Conservation (phyloP, 208 protist genomes). For the Angomonas ambiguus region DNA sequence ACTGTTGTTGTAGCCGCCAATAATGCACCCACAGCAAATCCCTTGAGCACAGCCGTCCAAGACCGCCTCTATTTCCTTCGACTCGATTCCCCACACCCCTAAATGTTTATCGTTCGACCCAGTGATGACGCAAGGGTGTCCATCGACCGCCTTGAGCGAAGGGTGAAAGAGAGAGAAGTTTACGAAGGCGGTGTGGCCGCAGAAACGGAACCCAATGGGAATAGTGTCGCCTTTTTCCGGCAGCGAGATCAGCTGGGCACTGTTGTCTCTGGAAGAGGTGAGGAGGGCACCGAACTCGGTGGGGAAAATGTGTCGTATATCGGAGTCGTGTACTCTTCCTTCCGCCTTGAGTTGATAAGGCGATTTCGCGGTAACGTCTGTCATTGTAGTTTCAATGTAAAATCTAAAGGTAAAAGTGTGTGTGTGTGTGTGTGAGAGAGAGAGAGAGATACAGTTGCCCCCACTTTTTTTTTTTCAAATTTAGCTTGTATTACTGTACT, state of each 20-base stretch:
- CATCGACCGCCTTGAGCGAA: conserved; percentile 19
- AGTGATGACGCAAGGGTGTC: conserved; percentile 50
- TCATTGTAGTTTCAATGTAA: too few species aligned
- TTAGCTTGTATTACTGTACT: too few species aligned
- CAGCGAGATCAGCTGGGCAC: conserved; percentile 27
- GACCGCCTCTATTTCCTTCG: conserved; percentile 49
- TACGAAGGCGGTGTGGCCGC: conserved; percentile 73
- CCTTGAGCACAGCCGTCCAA: conserved; percentile 61
- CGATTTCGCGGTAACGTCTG: too few species aligned
- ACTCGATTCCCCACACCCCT: conserved; percentile 44
- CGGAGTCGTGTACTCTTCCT: conserved; percentile 37
- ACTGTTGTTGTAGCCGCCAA: background rate
- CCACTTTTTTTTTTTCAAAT: too few species aligned
- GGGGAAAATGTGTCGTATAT: conserved; percentile 51
- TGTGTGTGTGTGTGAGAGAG: too few species aligned
- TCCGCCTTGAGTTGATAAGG: conserved; percentile 58
- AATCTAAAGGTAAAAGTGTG: too few species aligned
- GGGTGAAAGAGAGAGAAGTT: conserved; percentile 73
- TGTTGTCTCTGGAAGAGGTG: conserved; percentile 60
- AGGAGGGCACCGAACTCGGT: conserved; percentile 14
- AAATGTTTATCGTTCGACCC: conserved; percentile 77
- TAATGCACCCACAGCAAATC: conserved; percentile 47
- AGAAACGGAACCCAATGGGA: conserved; percentile 20
- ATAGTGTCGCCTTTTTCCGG: conserved; percentile 15
- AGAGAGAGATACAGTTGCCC: too few species aligned